phyloP scores from a whole-genome alignment of 192 early-diverging fungal species.

The Spizellomyces sp. region DNA sequence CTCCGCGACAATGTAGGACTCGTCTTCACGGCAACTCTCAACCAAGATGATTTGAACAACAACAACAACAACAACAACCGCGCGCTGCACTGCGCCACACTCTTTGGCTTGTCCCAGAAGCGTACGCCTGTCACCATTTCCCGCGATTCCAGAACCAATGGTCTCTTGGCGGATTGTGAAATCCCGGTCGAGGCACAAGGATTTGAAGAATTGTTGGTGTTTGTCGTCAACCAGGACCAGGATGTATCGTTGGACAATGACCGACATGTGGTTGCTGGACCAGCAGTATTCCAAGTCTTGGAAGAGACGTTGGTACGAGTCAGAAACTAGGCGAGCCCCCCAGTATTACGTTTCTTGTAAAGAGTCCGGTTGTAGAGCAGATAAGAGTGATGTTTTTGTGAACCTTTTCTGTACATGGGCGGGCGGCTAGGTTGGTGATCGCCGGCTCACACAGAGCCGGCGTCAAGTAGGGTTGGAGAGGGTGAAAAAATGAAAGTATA shows the following conservation, averaged over 20 bases:
- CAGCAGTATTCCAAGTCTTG: slow-evolving; percentile 31
- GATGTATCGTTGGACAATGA: slow-evolving; percentile 42
- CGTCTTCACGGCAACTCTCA: slow-evolving; percentile 24
- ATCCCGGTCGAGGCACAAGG: slow-evolving; percentile 22
- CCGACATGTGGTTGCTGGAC: slow-evolving; percentile 47
- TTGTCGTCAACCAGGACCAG: slow-evolving; percentile 39
- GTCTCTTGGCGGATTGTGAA: slow-evolving; percentile 22
- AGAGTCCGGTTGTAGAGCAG: too few species aligned
- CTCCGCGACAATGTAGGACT: slow-evolving; percentile 23
- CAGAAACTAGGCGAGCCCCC: neutral
- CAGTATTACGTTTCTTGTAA: too few species aligned
- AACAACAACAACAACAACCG: slow-evolving; percentile 1
- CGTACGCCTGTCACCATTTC: slow-evolving; percentile 20
- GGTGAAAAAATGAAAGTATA: too few species aligned
- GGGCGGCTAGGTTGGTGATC: too few species aligned
- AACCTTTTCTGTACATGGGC: too few species aligned
- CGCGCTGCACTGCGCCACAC: slow-evolving; percentile 20
- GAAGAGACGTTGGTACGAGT: slow-evolving; percentile 11
- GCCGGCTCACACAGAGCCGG: too few species aligned
- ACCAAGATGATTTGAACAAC: slow-evolving; percentile 13
- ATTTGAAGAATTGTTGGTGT: slow-evolving; percentile 37
- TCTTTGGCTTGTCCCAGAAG: slow-evolving; percentile 38
- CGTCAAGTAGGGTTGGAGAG: too few species aligned
- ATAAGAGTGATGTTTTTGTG: too few species aligned
- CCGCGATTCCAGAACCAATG: slow-evolving; percentile 9